A percentile compares a stretch with the other conserved stretches of the same genome.
Conservation (phyloP, 164 flowering plant species). For the Kingdonia uniflora region DNA sequence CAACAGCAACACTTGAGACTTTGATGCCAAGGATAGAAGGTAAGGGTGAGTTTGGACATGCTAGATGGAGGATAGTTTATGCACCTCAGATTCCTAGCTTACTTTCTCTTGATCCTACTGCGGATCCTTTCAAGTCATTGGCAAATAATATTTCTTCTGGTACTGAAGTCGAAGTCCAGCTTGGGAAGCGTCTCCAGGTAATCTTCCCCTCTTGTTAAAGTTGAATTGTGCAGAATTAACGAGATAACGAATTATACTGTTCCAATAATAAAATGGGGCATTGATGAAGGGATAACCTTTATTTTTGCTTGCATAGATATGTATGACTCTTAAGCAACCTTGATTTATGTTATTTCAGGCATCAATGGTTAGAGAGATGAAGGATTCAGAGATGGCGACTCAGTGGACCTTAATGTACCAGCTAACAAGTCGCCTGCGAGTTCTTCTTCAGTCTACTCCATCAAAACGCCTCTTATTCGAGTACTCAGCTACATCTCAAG, state of each 20-base stretch:
- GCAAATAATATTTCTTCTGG: conserved; percentile 88
- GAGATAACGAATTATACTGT: too few relatives aligned
- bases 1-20: conserved; percentile 86
- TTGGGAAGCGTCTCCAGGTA: conserved; percentile 99
- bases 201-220: neutral
- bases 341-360: conserved; percentile 37
- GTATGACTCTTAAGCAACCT: neutral
- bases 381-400: conserved; percentile 96
- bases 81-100: conserved; percentile 94
- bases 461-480: conserved; percentile 79
- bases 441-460: conserved; percentile 87
- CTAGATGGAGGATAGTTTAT: conserved; percentile 94
- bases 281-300: too few relatives aligned
- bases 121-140: conserved; percentile 83
- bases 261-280: too few relatives aligned
- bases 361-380: conserved; percentile 88
- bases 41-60: conserved; percentile 96
- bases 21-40: conserved; percentile 98
- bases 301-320: too few relatives aligned
- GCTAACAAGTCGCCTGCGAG: conserved; percentile 88
- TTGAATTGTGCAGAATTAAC: too few relatives aligned
- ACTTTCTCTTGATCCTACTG: conserved; percentile 74
- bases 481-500: conserved; percentile 84
- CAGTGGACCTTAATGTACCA: conserved; percentile 91
- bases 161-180: conserved; percentile 96